phyloP scores from a whole-genome alignment of 148 eudicot genomes.

The Camellia lanceoleosa region DNA sequence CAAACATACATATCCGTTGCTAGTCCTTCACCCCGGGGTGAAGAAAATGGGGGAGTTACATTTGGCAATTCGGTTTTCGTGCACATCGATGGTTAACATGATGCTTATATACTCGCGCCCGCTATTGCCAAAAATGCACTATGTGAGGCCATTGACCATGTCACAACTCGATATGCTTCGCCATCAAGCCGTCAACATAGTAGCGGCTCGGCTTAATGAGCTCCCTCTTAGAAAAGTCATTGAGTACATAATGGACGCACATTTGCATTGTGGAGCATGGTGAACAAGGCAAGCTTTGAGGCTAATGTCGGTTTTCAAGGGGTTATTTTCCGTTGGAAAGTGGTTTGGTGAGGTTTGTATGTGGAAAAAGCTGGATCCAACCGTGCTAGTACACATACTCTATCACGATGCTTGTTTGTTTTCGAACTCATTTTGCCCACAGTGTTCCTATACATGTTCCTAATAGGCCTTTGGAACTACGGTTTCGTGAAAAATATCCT shows the following conservation, averaged over 20 bases:
- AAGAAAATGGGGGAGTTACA: slow-evolving; percentile 93
- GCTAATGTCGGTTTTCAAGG: slow-evolving; percentile 49
- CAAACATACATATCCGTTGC: slow-evolving; percentile 73
- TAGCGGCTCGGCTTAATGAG: slow-evolving; percentile 63
- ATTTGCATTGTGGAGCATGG: slow-evolving; percentile 90
- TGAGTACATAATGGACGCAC: slow-evolving; percentile 74
- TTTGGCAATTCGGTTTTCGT: slow-evolving; percentile 74
- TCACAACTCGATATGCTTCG: slow-evolving; percentile 56
- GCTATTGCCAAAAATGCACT: slow-evolving; percentile 84
- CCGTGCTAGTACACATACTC: slow-evolving; percentile 62
- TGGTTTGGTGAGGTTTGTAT: slow-evolving; percentile 72
- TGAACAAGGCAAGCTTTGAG: slow-evolving; percentile 85
- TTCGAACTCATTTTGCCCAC: slow-evolving; percentile 77
- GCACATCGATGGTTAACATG: slow-evolving; percentile 56
- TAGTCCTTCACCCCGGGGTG: slow-evolving; percentile 74
- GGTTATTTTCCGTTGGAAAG: slow-evolving; percentile 45
- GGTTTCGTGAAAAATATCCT: slow-evolving; percentile 50
- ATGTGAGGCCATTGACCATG: slow-evolving; percentile 54
- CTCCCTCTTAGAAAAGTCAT: slow-evolving; percentile 77
- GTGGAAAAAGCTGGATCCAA: slow-evolving; percentile 71
- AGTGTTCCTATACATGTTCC: slow-evolving; percentile 63
- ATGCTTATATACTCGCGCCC: slow-evolving; percentile 64
- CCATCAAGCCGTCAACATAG: slow-evolving; percentile 53
- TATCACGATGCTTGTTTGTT: slow-evolving; percentile 62
- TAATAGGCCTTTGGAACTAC: slow-evolving; percentile 78